Evolutionary conservation across 1,139 yeast genomes (phyloP).

Genomic region (Debaryomyces psychrophilus): DNA sequence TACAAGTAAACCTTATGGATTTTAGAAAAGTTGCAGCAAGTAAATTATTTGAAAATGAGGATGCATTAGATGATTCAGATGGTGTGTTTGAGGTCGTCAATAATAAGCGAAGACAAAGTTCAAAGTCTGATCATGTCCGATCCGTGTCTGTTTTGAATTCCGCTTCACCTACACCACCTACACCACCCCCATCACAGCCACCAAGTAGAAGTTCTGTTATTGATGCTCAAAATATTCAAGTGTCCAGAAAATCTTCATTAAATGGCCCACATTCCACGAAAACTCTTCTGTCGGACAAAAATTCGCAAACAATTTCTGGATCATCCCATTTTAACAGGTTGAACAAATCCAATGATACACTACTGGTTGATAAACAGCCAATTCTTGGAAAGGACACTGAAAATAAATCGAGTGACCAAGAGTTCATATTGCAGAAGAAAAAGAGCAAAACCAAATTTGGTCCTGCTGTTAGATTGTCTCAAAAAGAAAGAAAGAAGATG

Average conservation of each 20-base stretch:
- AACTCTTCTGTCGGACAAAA: conserved; percentile 11
- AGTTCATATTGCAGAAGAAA: neutral
- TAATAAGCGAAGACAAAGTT: conserved; percentile 25
- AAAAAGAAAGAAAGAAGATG: conserved; percentile 52
- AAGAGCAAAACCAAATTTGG: conserved; percentile 34
- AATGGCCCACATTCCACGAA: conserved; percentile 15
- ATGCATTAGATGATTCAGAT: conserved; percentile 30
- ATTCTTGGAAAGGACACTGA: conserved; percentile 9
- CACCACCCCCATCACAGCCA: neutral
- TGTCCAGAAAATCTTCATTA: neutral
- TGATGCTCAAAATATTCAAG: neutral
- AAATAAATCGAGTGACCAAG: neutral
- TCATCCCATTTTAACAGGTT: conserved; percentile 40
- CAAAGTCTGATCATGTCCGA: conserved; percentile 12
- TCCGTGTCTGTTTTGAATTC: neutral
- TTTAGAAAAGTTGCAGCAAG: conserved; percentile 22
- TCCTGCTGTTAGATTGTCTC: conserved; percentile 47
- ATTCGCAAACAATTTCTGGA: conserved; percentile 16
- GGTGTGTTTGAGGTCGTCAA: conserved; percentile 38
- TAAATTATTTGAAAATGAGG: conserved; percentile 12
- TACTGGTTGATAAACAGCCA: conserved; percentile 13
- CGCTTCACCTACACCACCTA: conserved; percentile 1
- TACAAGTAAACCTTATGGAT: conserved; percentile 17
- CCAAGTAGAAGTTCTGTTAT: conserved; percentile 2
- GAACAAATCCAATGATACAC: conserved; percentile 19